Base-by-base conservation (phyloP, 805 yeast genomes). In the Hanseniaspora meyeri region DNA sequence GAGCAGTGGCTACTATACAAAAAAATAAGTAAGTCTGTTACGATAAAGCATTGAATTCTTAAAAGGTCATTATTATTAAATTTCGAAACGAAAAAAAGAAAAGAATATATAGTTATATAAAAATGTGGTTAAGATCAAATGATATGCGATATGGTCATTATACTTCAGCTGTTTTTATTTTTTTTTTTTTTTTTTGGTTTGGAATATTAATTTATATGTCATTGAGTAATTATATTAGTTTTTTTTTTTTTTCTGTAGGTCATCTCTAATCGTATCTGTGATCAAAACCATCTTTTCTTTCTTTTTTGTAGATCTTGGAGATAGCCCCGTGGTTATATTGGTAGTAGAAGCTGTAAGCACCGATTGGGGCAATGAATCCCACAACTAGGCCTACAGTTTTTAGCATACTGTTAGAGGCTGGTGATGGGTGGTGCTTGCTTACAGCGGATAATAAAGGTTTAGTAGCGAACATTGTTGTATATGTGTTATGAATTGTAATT, bases 1-100 rank as follows among this genome's bases (percentile, higher is more conserved):
- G 95, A 64, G 65, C 10, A 73, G 78, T 27, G 80, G 79, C 7
- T 31, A 50, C 17, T 42, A 40, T 19, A 29, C 40, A 19, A 6
- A 1, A 14, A 16, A 49, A 47, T 19, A 34, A 20, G 16, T 14
- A 24, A 24, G 27, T 24, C 27, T 24, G 27, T 5, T 5, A 24
- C 5, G 3, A 24, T 24, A 24, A 24, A 29, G 20, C 34, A 36
- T 19, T 45, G 29, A 1, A 29, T 29, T 45, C 46, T 24, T 43
- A 14, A 12, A 24, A 4, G 14, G 12, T 43, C 12, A 29, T 43
- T 43, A 29, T 43, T 11, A 14, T 40, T 12, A 40, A 20, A 10
- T 40, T 36, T 36, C 38, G 38, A 36, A 36, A 40, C 19, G 16
- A 40, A 24, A 9, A 19, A 10, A 32, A 32, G 12, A 32, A 32